These are phyloP conservation scores for Vinca minor DNA, from an alignment of 257 asterid genomes.

Conservation along the genomic window DNA sequence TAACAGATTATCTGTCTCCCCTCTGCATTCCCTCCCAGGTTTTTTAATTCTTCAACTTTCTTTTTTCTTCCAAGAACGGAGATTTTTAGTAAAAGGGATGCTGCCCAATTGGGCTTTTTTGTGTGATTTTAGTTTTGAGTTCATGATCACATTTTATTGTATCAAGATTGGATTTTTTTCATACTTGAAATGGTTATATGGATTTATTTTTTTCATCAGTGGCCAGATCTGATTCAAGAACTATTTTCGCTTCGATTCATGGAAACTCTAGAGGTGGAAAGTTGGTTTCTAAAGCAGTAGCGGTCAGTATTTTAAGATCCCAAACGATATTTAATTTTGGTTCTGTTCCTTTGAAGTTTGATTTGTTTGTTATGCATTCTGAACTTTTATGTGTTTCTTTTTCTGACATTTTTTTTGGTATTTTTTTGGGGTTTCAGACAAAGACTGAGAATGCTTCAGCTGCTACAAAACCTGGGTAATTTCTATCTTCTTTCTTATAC, in stretches of 20 bases:
- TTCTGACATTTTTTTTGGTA: neutral
- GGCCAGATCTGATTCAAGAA: constrained; percentile 41
- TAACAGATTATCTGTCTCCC: constrained; percentile 19
- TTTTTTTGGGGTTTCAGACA: constrained; percentile 27
- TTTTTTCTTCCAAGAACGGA: no score
- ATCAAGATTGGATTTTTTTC: neutral
- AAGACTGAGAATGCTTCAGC: constrained; percentile 35
- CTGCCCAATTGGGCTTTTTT: neutral
- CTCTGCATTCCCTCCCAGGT: constrained; percentile 32
- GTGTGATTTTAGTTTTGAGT: neutral
- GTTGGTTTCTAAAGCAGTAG: constrained; percentile 34
- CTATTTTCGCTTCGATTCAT: constrained; percentile 20
- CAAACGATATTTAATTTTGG: neutral
- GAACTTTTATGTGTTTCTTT: neutral
- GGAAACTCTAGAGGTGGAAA: constrained; percentile 34
- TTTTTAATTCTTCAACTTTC: neutral
- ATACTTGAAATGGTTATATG: no score
- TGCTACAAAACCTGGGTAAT: constrained; percentile 56
- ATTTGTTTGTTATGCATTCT: constrained; percentile 5
- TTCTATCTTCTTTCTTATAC: neutral
- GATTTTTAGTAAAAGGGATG: no score
- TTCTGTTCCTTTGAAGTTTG: neutral
- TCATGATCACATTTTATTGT: neutral
- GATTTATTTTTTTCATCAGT: constrained; percentile 19
- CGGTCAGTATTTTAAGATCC: constrained; percentile 30